A percentile compares a stretch with the other conserved stretches of the same genome.
Evolutionary conservation across 495 filamentous ascomycete genomes (phyloP).

Genomic region (Ascodesmis nigricans): DNA sequence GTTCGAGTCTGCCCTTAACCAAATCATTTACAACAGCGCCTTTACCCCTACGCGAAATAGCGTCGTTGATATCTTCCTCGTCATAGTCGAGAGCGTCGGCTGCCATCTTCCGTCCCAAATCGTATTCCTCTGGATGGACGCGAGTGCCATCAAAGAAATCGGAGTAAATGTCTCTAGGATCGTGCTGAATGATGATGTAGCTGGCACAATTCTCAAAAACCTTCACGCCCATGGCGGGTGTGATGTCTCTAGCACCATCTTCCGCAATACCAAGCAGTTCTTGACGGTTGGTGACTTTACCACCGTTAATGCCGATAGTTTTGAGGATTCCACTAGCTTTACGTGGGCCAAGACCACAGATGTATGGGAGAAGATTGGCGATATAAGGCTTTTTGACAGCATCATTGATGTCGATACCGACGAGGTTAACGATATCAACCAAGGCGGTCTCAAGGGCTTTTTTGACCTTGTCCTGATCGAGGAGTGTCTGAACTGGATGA

Average conservation of each 20-base stretch:
- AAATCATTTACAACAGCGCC: constrained; percentile 82
- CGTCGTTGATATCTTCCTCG: constrained; percentile 91
- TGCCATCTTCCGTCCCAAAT: constrained; percentile 90
- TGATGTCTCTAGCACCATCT: constrained; percentile 45
- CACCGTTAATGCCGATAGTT: constrained; percentile 71
- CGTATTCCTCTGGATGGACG: constrained; percentile 95
- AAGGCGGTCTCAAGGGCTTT: constrained; percentile 78
- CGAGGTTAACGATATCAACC: constrained; percentile 95
- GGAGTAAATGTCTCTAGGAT: constrained; percentile 49
- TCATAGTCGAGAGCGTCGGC: constrained; percentile 90
- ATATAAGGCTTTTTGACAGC: constrained; percentile 48
- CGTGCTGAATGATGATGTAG: constrained; percentile 75
- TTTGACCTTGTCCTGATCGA: constrained; percentile 64
- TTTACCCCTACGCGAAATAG: constrained; percentile 65
- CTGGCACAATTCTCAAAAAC: constrained; percentile 95
- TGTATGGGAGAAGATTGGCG: constrained; percentile 71
- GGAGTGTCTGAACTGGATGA: constrained; percentile 68
- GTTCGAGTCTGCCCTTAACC: constrained; percentile 74
- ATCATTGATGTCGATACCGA: constrained; percentile 85
- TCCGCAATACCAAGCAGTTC: constrained; percentile 74
- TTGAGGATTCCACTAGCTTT: constrained; percentile 78
- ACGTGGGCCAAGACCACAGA: constrained; percentile 79
- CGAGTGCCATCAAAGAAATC: constrained; percentile 92
- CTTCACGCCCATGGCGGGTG: constrained; percentile 41
- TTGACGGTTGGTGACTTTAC: constrained; percentile 47